Conservation (phyloP, 768 basidiomycete genomes). For the Myochromella boudieri region DNA sequence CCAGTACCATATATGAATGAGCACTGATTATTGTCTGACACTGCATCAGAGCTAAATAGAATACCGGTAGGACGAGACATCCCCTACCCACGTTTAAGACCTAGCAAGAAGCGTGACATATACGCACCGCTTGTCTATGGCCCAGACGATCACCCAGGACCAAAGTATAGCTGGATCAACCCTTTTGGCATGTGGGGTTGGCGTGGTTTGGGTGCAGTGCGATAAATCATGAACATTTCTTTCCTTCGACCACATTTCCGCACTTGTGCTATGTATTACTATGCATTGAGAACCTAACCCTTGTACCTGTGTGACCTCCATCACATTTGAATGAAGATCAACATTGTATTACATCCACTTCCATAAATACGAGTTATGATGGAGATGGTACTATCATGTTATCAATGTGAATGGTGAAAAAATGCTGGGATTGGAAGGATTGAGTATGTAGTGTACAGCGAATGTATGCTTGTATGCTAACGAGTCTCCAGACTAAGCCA, state of each 20-base stretch:
- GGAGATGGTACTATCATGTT: not conserved
- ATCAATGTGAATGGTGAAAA: conserved; percentile 2
- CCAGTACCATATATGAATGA: too few relatives aligned
- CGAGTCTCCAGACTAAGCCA: conserved; percentile 8
- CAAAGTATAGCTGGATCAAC: conserved; percentile 28
- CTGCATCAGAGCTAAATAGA: conserved; percentile 9
- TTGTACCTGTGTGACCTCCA: too few relatives aligned
- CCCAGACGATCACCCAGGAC: conserved; percentile 5
- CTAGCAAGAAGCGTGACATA: conserved; percentile 12
- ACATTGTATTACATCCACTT: too few relatives aligned
- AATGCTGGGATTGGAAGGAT: not conserved
- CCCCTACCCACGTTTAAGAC: conserved; percentile 2
- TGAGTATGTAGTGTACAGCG: conserved; percentile 15
- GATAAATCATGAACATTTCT: too few relatives aligned
- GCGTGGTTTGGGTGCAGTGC: too few relatives aligned
- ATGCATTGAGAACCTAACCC: too few relatives aligned
- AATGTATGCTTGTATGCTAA: conserved; percentile 6
- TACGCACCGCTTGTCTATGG: conserved; percentile 17
- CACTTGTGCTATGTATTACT: too few relatives aligned
- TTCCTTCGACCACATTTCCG: too few relatives aligned
- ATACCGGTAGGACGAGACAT: conserved; percentile 10
- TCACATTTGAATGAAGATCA: too few relatives aligned
- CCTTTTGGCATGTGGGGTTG: conserved; percentile 28
- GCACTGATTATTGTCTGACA: too few relatives aligned
- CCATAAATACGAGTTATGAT: too few relatives aligned